Evolutionary conservation across 2,329 filamentous ascomycete species (phyloP), one percentile per base, ranked within the genome.

Genomic region (Capronia epimyces): DNA sequence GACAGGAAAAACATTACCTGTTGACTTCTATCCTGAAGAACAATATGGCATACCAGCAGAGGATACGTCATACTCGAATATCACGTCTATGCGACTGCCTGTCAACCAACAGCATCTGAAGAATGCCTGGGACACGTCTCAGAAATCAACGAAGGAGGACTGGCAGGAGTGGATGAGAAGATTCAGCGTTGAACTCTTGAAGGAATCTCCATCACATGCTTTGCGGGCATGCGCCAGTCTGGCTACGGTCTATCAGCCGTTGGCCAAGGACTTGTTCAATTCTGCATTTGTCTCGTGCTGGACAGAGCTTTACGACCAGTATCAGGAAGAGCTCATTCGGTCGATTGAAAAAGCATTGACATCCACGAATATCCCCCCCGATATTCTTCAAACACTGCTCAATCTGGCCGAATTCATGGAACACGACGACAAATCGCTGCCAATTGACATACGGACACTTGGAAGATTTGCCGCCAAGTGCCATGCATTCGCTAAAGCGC

Each of bases 361-460:
- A 48, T 97, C 91, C 2, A 86, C 91, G 46, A 91, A 96, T 61
- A 94, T 98, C 10, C 91, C 93, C 0, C 93, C 94, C 0, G 94
- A 99, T 67, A 85, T 99, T 59, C 75, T 98, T 7, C 91, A 95
- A 54, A 85, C 96, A 43, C 76, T 99, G 22, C 81, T 99, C 43
- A 98, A 98, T 64, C 78, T 99, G 44, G 93, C 93, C 18, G 93
- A 99, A 66, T 99, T 98, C 68, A 99, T 99, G 93, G 93, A 99
- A 66, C 93, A 98, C 64, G 94, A 98, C 62, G 93, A 99, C 67
- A 98, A 98, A 69, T 91, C 94, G 12, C 74, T 99, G 46, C 93
- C 93, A 1, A 98, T 99, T 56, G 94, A 99, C 65, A 96, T 99
- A 58, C 79, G 93, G 43, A 89, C 93, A 8, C 78, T 98, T 9